phyloP scores from a whole-genome alignment of 208 protist species.

The Trypanosoma avium region DNA sequence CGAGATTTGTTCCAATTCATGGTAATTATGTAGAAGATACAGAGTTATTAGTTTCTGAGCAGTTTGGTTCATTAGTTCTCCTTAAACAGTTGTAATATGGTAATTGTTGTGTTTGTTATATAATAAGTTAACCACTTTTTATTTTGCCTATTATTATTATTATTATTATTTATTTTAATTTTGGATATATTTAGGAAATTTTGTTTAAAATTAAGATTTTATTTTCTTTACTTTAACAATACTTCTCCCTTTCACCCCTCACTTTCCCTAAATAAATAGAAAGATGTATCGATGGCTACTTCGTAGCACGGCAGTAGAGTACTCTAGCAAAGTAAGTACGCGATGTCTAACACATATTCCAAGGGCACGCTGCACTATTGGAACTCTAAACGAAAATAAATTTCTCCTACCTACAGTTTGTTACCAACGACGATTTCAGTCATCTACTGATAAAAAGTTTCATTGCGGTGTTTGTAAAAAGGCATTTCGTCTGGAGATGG shows the following conservation, averaged over 20 bases:
- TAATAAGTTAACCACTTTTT: conserved; percentile 3
- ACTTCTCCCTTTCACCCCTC: too few species aligned
- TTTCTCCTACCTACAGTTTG: conserved; percentile 6
- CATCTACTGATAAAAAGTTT: conserved; percentile 69
- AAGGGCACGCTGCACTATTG: background rate
- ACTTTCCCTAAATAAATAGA: background rate
- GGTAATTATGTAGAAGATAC: conserved; percentile 73
- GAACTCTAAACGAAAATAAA: background rate
- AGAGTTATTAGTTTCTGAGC: conserved; percentile 75
- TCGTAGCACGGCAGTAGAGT: conserved; percentile 7
- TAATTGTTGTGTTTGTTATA: conserved; percentile 5
- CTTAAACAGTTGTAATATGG: conserved; percentile 30
- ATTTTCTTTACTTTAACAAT: conserved; percentile 5
- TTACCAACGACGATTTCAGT: conserved; percentile 34
- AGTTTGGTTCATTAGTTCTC: conserved; percentile 66
- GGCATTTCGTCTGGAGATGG: conserved; percentile 86
- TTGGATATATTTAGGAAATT: background rate
- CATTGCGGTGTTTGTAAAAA: conserved; percentile 89
- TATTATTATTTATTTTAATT: conserved; percentile 19
- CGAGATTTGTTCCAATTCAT: conserved; percentile 76
- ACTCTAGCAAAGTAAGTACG: background rate
- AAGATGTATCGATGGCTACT: conserved; percentile 34
- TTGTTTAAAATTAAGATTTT: background rate
- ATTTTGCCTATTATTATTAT: conserved; percentile 12
- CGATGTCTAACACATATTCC: background rate